Evolutionary conservation across 352 stramenopile genomes (phyloP), one percentile per base, ranked within the genome.

Genomic region (Phytophthora palmivora): DNA sequence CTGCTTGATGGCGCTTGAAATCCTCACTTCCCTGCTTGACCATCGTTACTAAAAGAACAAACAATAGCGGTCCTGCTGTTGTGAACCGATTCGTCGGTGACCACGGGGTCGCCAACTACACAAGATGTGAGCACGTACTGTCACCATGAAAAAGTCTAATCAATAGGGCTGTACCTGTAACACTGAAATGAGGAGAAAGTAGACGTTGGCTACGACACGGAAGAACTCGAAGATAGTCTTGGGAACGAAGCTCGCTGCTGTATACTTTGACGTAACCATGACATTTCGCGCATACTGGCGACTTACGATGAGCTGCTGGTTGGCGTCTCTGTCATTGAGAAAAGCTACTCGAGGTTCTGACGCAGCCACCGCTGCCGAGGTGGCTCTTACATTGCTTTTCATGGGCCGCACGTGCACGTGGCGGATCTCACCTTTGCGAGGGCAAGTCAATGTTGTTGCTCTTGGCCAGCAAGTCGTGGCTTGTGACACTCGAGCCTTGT

Each of bases 201-300:
- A 98, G 57, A 98, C 75, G 67, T 98, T 98, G 26, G 91, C 94
- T 42, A 97, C 89, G 52, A 95, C 79, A 26, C 93, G 87, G 72
- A 98, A 98, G 78, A 98, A 96, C 67, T 98, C 90, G 41, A 94
- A 87, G 47, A 98, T 89, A n/a, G 87, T 92, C 80, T 97, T 85
- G 14, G 96, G 95, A 39, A 98, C 58, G 71, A 98, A 99, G 43
- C 80, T 79, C 37, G 75, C 22, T 10, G 91, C 21, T 9, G 94
- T 98, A 76, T 98, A 99, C 75, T 97, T 98, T 63, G 82, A 91
- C 2, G 91, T 97, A 34, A 83, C 73, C 48, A 97, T 90, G 46
- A 87, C 74, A 57, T 97, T 97, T 54, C 79, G 79, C 0, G 76
- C 75, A 47, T 92, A 92, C 36, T 76, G 59, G 34, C 77, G 73